Evolutionary conservation across 257 asterid species (phyloP).

Genomic region (Thymus quinquecostatus): DNA sequence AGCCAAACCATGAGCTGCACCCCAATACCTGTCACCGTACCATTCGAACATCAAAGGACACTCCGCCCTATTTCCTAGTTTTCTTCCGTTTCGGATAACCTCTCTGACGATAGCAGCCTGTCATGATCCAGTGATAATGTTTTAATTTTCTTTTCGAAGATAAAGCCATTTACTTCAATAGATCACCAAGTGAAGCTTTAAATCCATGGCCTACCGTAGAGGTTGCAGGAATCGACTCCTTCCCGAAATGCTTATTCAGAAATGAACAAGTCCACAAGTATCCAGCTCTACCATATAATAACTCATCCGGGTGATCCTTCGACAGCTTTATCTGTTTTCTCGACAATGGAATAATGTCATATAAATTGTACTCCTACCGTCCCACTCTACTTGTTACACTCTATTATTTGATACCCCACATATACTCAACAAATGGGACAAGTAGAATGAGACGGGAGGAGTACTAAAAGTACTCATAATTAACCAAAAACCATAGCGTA

Average conservation of each 20-base stretch:
- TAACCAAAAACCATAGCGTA: not conserved
- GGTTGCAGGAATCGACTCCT: conserved; percentile 53
- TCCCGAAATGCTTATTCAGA: conserved; percentile 60
- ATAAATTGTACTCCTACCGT: not conserved
- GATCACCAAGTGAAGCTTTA: not conserved
- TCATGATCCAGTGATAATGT: not conserved
- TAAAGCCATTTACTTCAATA: not conserved
- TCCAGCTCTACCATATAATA: conserved; percentile 75
- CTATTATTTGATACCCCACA: too few relatives aligned
- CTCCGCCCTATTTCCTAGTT: conserved; percentile 46
- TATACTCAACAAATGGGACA: too few relatives aligned
- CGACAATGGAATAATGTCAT: conserved; percentile 16
- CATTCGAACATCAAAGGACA: conserved; percentile 74
- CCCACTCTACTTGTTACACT: too few relatives aligned
- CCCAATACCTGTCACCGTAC: conserved; percentile 73
- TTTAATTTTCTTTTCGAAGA: not conserved
- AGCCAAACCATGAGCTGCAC: conserved; percentile 90
- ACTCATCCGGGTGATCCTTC: conserved; percentile 64
- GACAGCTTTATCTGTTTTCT: conserved; percentile 54
- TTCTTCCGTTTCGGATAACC: conserved; percentile 58
- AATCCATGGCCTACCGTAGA: conserved; percentile 39
- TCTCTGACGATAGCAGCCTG: conserved; percentile 54
- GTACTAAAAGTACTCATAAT: not conserved
- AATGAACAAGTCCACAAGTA: conserved; percentile 70
- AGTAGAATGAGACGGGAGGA: too few relatives aligned